phyloP scores from a whole-genome alignment of 2,329 filamentous ascomycete species.

The Trichoderma endophyticum region DNA sequence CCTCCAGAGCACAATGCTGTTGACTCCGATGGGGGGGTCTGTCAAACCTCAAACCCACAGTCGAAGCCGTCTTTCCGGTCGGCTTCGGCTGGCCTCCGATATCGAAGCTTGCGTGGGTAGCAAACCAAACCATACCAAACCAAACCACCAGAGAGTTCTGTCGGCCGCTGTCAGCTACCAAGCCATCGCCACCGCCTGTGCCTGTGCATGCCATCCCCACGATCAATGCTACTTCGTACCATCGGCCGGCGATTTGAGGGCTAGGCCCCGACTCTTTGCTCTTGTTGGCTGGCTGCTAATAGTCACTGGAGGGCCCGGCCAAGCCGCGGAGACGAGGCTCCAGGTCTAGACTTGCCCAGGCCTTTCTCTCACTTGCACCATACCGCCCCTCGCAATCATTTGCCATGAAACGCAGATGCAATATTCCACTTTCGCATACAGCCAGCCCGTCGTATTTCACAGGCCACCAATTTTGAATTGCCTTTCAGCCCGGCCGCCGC shows the following conservation, averaged over 20 bases:
- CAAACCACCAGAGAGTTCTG: not conserved
- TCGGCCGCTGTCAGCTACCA: not conserved
- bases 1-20: not conserved
- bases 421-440: conserved; percentile 2
- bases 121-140: not conserved
- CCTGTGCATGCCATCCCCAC: not conserved
- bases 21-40: not conserved
- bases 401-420: not conserved
- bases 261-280: not conserved
- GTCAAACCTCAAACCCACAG: not conserved
- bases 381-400: not conserved
- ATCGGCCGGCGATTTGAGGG: not conserved
- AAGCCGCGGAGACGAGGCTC: conserved; percentile 1
- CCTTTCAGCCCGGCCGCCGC: not conserved
- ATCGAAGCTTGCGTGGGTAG: not conserved
- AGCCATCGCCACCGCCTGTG: not conserved
- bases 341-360: conserved; percentile 11
- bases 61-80: not conserved
- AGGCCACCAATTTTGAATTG: not conserved
- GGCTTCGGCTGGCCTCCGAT: not conserved
- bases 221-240: not conserved
- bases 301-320: not conserved
- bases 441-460: not conserved
- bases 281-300: not conserved
- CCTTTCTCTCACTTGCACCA: not conserved